Conservation (phyloP, 768 basidiomycete species). For the Russula foetens region DNA sequence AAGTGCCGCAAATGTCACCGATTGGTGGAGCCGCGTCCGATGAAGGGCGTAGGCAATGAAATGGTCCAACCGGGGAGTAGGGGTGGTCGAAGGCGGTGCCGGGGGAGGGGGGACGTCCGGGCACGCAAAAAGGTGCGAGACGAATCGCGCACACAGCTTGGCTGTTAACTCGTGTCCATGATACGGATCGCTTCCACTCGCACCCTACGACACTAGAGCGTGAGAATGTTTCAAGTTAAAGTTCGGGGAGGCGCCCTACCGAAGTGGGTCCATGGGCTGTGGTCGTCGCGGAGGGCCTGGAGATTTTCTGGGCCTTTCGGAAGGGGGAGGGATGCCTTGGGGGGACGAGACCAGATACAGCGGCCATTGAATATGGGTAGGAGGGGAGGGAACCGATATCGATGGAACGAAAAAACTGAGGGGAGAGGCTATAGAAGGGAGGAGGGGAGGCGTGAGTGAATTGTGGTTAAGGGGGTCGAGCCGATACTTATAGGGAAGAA, state of each 20-base stretch:
- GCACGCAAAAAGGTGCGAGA: slow-evolving; percentile 79
- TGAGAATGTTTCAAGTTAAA: slow-evolving; percentile 9
- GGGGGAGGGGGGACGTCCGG: slow-evolving; percentile 63
- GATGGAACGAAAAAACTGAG: slow-evolving; percentile 10
- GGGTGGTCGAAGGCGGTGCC: slow-evolving; percentile 23
- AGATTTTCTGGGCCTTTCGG: slow-evolving; percentile 21
- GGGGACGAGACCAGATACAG: slow-evolving; percentile 23
- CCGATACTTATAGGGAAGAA: slow-evolving; percentile 11
- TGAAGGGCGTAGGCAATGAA: slow-evolving; percentile 88
- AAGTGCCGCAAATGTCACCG: slow-evolving; percentile 54
- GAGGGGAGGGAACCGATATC: slow-evolving; percentile 15
- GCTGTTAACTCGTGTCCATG: slow-evolving; percentile 75
- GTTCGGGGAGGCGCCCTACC: slow-evolving; percentile 10
- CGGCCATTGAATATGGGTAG: slow-evolving; percentile 19
- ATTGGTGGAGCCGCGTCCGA: slow-evolving; percentile 54
- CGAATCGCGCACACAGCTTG: slow-evolving; percentile 66
- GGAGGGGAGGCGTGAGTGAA: slow-evolving; percentile 11
- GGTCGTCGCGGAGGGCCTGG: slow-evolving; percentile 2
- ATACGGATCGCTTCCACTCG: slow-evolving; percentile 39
- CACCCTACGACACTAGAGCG: neutral
- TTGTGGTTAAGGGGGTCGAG: neutral
- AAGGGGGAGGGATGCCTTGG: slow-evolving; percentile 27
- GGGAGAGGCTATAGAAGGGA: slow-evolving; percentile 14
- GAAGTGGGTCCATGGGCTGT: slow-evolving; percentile 12
- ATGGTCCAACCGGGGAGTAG: slow-evolving; percentile 48